Evolutionary conservation across 176 grass and related monocot genomes (phyloP).

Genomic region (Musa itinerans): DNA sequence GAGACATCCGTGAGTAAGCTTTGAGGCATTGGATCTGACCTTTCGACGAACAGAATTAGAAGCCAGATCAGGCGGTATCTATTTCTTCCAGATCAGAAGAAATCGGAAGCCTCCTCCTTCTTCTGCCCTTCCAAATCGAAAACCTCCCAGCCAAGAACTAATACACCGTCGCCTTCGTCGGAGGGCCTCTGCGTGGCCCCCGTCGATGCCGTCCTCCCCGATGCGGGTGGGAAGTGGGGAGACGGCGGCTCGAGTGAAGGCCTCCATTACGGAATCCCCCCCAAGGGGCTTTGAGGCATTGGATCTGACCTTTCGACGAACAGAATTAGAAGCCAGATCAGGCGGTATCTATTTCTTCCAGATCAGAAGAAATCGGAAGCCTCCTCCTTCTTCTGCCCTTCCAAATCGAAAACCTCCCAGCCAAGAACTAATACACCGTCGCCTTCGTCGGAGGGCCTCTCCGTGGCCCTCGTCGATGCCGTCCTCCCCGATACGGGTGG

Average conservation of each 20-base stretch:
- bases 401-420: background rate
- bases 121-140: background rate
- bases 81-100: no score
- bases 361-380: background rate
- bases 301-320: background rate
- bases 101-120: background rate
- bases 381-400: background rate
- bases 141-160: background rate
- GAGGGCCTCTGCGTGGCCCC: background rate
- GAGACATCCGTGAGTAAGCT: background rate
- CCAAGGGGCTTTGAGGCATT: constrained; percentile 23
- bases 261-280: constrained; percentile 64
- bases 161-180: no score
- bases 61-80: background rate
- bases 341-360: no score
- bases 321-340: background rate
- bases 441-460: no score
- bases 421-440: background rate
- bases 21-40: background rate
- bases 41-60: background rate
- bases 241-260: constrained; percentile 57
- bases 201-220: constrained; percentile 23
- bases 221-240: constrained; percentile 20
- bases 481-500: constrained; percentile 7
- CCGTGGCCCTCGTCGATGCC: constrained; percentile 11